A percentile compares a stretch with the other conserved stretches of the same genome.
Conservation (phyloP, 2,329 filamentous ascomycete species). For the Microcyclosporella mali region DNA sequence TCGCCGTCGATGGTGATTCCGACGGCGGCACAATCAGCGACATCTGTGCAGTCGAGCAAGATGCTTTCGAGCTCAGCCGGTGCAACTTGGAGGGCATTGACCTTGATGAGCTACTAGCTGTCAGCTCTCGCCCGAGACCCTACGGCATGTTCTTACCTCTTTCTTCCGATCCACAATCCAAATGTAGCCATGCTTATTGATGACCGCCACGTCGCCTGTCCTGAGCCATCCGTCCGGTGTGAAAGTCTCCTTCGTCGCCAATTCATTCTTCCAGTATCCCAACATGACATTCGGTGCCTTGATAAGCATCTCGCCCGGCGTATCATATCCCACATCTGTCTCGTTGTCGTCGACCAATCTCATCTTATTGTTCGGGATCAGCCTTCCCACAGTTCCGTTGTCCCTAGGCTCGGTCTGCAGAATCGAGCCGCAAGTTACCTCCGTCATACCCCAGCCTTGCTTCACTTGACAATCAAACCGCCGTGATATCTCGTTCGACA, state of each 20-base stretch:
- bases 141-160: slow-evolving; percentile 14
- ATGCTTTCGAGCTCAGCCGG: slow-evolving; percentile 32
- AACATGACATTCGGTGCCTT: slow-evolving; percentile 37
- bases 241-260: slow-evolving; percentile 35
- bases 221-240: slow-evolving; percentile 36
- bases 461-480: slow-evolving; percentile 33
- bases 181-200: slow-evolving; percentile 28
- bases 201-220: slow-evolving; percentile 31
- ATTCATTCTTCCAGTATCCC: slow-evolving; percentile 38
- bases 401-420: slow-evolving; percentile 30
- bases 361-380: slow-evolving; percentile 35
- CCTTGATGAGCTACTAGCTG: slow-evolving; percentile 35
- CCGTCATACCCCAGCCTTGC: slow-evolving; percentile 39
- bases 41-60: slow-evolving; percentile 46
- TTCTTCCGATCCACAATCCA: slow-evolving; percentile 36
- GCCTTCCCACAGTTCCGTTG: slow-evolving; percentile 35
- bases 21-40: slow-evolving; percentile 52
- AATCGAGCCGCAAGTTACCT: slow-evolving; percentile 38
- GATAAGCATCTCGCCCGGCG: slow-evolving; percentile 37
- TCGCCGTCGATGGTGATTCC: slow-evolving; percentile 47
- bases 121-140: slow-evolving; percentile 3
- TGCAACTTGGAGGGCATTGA: slow-evolving; percentile 34
- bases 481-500: slow-evolving; percentile 36
- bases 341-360: slow-evolving; percentile 38
- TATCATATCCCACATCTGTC: slow-evolving; percentile 34